Base-by-base conservation (phyloP, 176 grass and related monocot genomes). In the Aegilops bicornis region DNA sequence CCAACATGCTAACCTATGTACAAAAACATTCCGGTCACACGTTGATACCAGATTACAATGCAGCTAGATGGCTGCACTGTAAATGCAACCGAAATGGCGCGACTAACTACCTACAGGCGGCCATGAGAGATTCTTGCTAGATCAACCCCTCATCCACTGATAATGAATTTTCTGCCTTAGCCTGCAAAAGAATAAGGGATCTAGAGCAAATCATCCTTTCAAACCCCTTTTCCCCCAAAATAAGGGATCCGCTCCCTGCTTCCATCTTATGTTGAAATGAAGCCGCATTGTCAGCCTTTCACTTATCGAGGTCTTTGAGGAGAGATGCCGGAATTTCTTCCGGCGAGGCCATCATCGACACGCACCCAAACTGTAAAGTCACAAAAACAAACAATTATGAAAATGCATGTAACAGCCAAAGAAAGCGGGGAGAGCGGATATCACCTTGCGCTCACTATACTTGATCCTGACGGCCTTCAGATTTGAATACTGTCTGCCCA, bases 391-490 rank as follows among this genome's bases (percentile, higher is more conserved):
- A 79, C 42, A 56, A 22, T 73, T 12, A 54, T 64, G 20, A 87
- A 58, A 64, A 83, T 59, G 33, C 15, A 83, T n/a, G 76, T 45
- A 22, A 65, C 8, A 79, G 13, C 33, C 36, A 47, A 47, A 75
- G 61, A 47, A 64, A 75, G 61, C 11, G 2, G 39, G 39, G 45
- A 30, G 4, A 20, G 16, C 2, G 27, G 24, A 54, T 45, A 23
- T 23, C 73, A 79, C 89, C 56, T 73, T 73, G 4, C n/a, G 43
- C 10, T 74, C 33, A 47, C 33, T 3, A 4, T 87, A 87, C 74
- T 90, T 90, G 39, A 73, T 24, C 59, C 67, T 87, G 74, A 78
- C 60, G 22, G 85, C 69, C 73, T 30, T 73, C 32, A 85, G 72
- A 17, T 69, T 20, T 7, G 69, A 66, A 20, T 56, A 82, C 8